These are phyloP conservation scores for Caloboletus inedulis DNA, from an alignment of 1,284 basidiomycete genomes.

Conservation along the genomic window DNA sequence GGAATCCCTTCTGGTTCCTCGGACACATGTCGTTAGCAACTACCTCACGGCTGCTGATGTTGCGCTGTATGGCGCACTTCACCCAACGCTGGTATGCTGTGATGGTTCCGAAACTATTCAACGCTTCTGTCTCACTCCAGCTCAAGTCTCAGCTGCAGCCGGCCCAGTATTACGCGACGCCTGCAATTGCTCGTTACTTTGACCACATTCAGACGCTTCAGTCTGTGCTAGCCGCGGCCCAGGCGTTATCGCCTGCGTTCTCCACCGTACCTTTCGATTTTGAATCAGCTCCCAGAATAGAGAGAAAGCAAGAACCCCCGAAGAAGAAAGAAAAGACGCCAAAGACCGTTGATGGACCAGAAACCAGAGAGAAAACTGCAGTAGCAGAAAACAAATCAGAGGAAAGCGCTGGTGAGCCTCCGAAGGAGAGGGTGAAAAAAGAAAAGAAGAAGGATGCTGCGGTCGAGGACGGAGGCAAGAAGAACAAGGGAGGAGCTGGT, in stretches of 20 bases:
- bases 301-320: conserved; percentile 68
- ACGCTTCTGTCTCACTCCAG: conserved; percentile 14
- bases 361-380: conserved; percentile 27
- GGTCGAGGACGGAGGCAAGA: conserved; percentile 37
- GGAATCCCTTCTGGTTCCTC: conserved; percentile 67
- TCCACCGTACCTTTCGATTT: conserved; percentile 68
- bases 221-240: conserved; percentile 54
- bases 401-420: conserved; percentile 31
- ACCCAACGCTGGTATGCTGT: conserved; percentile 68
- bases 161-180: conserved; percentile 68
- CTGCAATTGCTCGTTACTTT: conserved; percentile 88
- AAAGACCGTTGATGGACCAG: conserved; percentile 40
- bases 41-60: conserved; percentile 86
- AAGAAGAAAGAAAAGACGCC: conserved; percentile 82
- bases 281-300: conserved; percentile 67
- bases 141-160: conserved; percentile 63
- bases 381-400: conserved; percentile 28
- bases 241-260: conserved; percentile 55
- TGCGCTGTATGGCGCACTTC: conserved; percentile 78
- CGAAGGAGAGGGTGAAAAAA: conserved; percentile 45
- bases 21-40: conserved; percentile 81
- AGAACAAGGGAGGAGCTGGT: conserved; percentile 41
- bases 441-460: conserved; percentile 49
- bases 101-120: neutral
- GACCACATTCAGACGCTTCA: conserved; percentile 83